These are phyloP conservation scores for Penicillium sp. DNA, from an alignment of 2,329 filamentous ascomycete species.

Conservation along the genomic window DNA sequence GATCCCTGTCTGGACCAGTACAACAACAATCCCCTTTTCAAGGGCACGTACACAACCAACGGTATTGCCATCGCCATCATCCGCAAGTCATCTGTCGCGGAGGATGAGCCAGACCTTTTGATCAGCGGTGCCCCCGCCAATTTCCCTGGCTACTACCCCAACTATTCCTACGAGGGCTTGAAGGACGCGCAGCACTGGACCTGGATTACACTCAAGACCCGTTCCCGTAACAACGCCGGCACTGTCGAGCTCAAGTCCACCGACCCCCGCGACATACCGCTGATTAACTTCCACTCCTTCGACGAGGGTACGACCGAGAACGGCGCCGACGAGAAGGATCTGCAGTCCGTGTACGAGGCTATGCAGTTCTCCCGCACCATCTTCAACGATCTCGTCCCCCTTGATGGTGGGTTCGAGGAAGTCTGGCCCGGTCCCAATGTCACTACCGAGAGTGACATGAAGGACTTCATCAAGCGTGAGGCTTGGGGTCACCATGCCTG, in stretches of 20 bases:
- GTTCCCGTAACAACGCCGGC: slow-evolving; percentile 60
- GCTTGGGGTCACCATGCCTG: slow-evolving; percentile 57
- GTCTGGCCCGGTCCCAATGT: slow-evolving; percentile 44
- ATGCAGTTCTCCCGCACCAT: slow-evolving; percentile 52
- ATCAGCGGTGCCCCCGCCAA: slow-evolving; percentile 55
- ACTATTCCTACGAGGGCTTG: slow-evolving; percentile 43
- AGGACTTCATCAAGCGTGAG: slow-evolving; percentile 49
- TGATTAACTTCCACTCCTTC: slow-evolving; percentile 60
- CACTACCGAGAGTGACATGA: slow-evolving; percentile 44
- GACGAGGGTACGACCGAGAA: slow-evolving; percentile 36
- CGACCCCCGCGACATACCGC: slow-evolving; percentile 60
- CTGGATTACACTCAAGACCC: slow-evolving; percentile 55
- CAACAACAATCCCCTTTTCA: slow-evolving; percentile 36
- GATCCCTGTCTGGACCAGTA: slow-evolving; percentile 47
- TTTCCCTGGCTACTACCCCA: slow-evolving; percentile 51
- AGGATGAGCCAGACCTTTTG: slow-evolving; percentile 52
- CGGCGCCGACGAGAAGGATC: slow-evolving; percentile 49
- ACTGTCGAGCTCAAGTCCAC: slow-evolving; percentile 57
- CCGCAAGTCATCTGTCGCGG: slow-evolving; percentile 36
- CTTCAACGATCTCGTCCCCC: slow-evolving; percentile 40
- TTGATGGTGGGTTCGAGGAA: slow-evolving; percentile 46
- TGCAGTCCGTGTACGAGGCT: slow-evolving; percentile 54
- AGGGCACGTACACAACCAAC: slow-evolving; percentile 49
- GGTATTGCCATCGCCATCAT: slow-evolving; percentile 52
- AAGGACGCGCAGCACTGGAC: slow-evolving; percentile 44